phyloP scores from a whole-genome alignment of 2,329 filamentous ascomycete genomes.

The Pseudocercospora crystallina region DNA sequence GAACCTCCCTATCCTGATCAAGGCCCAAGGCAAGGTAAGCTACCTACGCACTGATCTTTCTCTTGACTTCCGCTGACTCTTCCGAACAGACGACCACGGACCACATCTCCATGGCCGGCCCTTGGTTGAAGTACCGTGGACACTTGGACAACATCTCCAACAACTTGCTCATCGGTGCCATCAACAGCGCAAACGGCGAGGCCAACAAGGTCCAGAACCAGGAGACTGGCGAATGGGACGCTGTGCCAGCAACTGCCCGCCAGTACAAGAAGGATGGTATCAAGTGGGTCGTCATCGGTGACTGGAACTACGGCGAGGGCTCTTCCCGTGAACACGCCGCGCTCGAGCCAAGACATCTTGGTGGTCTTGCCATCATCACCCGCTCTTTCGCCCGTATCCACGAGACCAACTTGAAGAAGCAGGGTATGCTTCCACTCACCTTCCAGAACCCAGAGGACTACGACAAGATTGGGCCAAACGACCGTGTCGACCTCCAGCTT shows the following conservation, averaged over 20 bases:
- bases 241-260: conserved; percentile 89
- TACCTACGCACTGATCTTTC: conserved; percentile 43
- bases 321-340: conserved; percentile 97
- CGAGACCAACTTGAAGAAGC: conserved; percentile 99
- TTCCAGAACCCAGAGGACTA: conserved; percentile 95
- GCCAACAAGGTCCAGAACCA: conserved; percentile 97
- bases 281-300: conserved; percentile 95
- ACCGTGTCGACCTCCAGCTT: conserved; percentile 86
- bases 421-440: conserved; percentile 98
- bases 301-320: conserved; percentile 99
- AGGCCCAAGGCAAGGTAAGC: conserved; percentile 76
- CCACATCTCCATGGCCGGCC: conserved; percentile 66
- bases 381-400: conserved; percentile 98
- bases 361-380: conserved; percentile 94
- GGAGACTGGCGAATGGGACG: conserved; percentile 78
- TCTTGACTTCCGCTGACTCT: neutral
- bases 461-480: conserved; percentile 90
- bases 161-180: conserved; percentile 98
- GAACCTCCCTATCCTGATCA: conserved; percentile 90
- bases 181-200: conserved; percentile 93
- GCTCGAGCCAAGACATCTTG: conserved; percentile 94
- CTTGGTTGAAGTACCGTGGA: conserved; percentile 98
- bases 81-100: conserved; percentile 18
- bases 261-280: conserved; percentile 98
- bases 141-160: conserved; percentile 99